These are phyloP conservation scores for Pseudogymnoascus sp. DNA, from an alignment of 2,329 filamentous ascomycete genomes.

Conservation along the genomic window DNA sequence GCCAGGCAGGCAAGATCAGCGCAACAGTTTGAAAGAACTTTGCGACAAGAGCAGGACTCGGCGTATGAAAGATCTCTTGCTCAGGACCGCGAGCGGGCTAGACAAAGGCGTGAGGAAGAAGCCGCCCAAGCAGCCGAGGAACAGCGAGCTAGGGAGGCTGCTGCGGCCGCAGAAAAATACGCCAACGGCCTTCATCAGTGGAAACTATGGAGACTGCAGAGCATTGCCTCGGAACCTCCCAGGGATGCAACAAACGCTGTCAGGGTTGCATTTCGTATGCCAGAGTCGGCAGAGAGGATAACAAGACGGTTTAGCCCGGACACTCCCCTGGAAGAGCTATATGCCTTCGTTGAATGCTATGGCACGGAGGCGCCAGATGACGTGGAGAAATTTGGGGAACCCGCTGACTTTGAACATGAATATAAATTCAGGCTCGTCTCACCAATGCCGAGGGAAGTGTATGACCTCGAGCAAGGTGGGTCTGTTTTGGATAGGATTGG, in stretches of 20 bases:
- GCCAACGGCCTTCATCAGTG: conserved; percentile 55
- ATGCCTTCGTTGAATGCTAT: conserved; percentile 93
- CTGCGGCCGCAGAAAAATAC: conserved; percentile 45
- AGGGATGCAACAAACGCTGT: conserved; percentile 59
- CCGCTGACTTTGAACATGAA: conserved; percentile 65
- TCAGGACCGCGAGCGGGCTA: conserved; percentile 74
- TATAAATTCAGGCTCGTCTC: conserved; percentile 83
- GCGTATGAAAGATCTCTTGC: conserved; percentile 91
- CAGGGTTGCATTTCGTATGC: conserved; percentile 60
- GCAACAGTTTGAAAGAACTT: conserved; percentile 68
- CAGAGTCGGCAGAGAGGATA: conserved; percentile 58
- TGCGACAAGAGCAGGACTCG: conserved; percentile 83
- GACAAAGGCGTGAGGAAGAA: conserved; percentile 68
- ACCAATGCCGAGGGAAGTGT: conserved; percentile 76
- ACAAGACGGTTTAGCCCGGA: conserved; percentile 64
- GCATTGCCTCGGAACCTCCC: conserved; percentile 59
- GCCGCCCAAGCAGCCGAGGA: conserved; percentile 60
- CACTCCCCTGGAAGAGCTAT: conserved; percentile 77
- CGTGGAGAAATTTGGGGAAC: conserved; percentile 33
- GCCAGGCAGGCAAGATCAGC: conserved; percentile 70
- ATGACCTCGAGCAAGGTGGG: conserved; percentile 57
- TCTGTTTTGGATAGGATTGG: conserved; percentile 69
- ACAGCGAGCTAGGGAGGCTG: conserved; percentile 50
- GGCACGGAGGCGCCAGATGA: conserved; percentile 17
- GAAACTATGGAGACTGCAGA: conserved; percentile 68